Evolutionary conservation across 495 filamentous ascomycete species (phyloP).

Genomic region (Penicillium diatomitis): DNA sequence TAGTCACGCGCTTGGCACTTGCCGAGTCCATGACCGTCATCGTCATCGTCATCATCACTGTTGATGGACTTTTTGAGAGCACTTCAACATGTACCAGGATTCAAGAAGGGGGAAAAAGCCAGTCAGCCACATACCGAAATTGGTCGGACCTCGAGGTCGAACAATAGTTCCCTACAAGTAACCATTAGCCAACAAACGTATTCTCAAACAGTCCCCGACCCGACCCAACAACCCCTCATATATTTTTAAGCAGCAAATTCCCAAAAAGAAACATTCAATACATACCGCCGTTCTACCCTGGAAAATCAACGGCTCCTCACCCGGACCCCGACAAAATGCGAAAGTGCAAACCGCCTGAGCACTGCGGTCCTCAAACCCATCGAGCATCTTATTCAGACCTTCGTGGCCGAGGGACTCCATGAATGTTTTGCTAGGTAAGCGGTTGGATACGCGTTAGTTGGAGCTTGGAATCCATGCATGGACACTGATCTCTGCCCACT

Average conservation of each 20-base stretch:
- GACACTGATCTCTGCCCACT: too few relatives aligned
- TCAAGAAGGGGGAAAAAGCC: too few relatives aligned
- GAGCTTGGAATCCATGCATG: too few relatives aligned
- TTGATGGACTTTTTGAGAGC: background rate
- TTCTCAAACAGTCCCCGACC: too few relatives aligned
- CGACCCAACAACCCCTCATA: too few relatives aligned
- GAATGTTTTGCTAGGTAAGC: conserved; percentile 72
- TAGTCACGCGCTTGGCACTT: background rate
- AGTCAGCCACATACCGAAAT: conserved; percentile 60
- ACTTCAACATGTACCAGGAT: background rate
- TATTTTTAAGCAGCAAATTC: background rate
- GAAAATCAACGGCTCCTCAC: conserved; percentile 77
- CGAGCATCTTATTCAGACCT: conserved; percentile 84
- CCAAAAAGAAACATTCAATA: background rate
- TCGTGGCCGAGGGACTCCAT: conserved; percentile 69
- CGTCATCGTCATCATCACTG: too few relatives aligned
- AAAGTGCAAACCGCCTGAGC: conserved; percentile 96
- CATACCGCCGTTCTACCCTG: conserved; percentile 65
- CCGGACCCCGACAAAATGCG: conserved; percentile 79
- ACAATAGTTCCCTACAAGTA: conserved; percentile 35
- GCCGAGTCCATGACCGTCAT: too few relatives aligned
- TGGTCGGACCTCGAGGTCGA: conserved; percentile 50
- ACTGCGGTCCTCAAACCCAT: conserved; percentile 78
- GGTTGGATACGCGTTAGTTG: too few relatives aligned
- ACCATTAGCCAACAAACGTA: background rate